These are phyloP conservation scores for Pestalotiopsis sp. DNA, from an alignment of 2,329 filamentous ascomycete species.

Conservation along the genomic window DNA sequence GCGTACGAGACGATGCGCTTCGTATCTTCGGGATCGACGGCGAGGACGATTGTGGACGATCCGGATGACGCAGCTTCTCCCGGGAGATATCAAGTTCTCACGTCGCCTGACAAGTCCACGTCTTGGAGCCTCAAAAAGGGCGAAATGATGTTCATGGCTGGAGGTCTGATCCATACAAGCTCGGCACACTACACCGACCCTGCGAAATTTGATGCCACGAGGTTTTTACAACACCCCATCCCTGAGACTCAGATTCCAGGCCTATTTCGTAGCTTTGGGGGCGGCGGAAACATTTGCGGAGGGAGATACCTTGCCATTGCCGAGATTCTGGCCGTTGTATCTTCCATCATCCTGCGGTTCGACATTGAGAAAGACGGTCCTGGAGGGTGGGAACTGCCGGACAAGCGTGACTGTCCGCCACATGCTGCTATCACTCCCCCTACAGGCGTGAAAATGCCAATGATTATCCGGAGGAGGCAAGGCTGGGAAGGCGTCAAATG, in stretches of 20 bases:
- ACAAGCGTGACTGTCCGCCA: background rate
- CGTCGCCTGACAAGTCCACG: background rate
- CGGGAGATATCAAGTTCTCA: background rate
- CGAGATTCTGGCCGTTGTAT: background rate
- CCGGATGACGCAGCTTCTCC: background rate
- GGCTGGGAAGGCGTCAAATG: background rate
- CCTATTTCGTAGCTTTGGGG: background rate
- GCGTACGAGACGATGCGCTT: background rate
- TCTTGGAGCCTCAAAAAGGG: background rate
- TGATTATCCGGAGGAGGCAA: background rate
- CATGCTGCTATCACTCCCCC: background rate
- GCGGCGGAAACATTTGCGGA: background rate
- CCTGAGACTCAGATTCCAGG: background rate
- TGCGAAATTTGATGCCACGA: background rate
- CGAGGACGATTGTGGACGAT: background rate
- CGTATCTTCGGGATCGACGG: background rate
- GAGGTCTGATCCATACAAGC: background rate
- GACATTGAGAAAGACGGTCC: background rate
- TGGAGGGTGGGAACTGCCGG: background rate
- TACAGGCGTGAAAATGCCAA: background rate
- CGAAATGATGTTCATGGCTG: background rate
- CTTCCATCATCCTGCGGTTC: background rate
- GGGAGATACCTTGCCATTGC: background rate
- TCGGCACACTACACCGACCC: background rate
- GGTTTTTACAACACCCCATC: background rate